These are phyloP conservation scores for Raffaelea arxii DNA, from an alignment of 2,329 filamentous ascomycete genomes.

Conservation along the genomic window DNA sequence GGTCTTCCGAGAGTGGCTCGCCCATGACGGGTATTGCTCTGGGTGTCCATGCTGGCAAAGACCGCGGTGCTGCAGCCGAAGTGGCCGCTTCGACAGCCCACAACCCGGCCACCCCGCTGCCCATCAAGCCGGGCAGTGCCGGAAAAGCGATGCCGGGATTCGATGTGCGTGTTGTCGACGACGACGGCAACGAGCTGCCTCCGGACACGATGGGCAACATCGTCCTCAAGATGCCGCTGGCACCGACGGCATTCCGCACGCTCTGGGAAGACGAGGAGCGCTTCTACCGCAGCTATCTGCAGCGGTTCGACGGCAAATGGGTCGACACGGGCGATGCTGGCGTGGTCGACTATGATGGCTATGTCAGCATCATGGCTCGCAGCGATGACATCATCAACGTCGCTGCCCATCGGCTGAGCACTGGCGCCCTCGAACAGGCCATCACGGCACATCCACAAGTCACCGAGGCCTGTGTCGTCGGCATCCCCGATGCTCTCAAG, in stretches of 20 bases:
- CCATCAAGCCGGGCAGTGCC: slow-evolving; percentile 73
- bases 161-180: slow-evolving; percentile 75
- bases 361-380: slow-evolving; percentile 54
- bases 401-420: slow-evolving; percentile 85
- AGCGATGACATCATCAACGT: slow-evolving; percentile 89
- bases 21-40: slow-evolving; percentile 48
- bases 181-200: slow-evolving; percentile 63
- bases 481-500: slow-evolving; percentile 77
- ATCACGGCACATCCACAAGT: slow-evolving; percentile 71
- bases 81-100: slow-evolving; percentile 14
- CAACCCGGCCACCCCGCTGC: slow-evolving; percentile 32
- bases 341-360: slow-evolving; percentile 67
- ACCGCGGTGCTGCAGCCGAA: slow-evolving; percentile 34
- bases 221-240: slow-evolving; percentile 71
- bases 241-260: slow-evolving; percentile 76
- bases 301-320: slow-evolving; percentile 73
- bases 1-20: slow-evolving; percentile 50
- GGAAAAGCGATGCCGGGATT: slow-evolving; percentile 90
- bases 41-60: slow-evolving; percentile 46
- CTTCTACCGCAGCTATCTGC: slow-evolving; percentile 78
- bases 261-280: slow-evolving; percentile 79
- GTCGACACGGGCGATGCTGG: slow-evolving; percentile 88
- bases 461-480: slow-evolving; percentile 77
- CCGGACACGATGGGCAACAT: slow-evolving; percentile 81
- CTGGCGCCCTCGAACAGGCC: slow-evolving; percentile 82